These are phyloP conservation scores for Psilocybe cubensis DNA, from an alignment of 768 basidiomycete species.

Conservation along the genomic window DNA sequence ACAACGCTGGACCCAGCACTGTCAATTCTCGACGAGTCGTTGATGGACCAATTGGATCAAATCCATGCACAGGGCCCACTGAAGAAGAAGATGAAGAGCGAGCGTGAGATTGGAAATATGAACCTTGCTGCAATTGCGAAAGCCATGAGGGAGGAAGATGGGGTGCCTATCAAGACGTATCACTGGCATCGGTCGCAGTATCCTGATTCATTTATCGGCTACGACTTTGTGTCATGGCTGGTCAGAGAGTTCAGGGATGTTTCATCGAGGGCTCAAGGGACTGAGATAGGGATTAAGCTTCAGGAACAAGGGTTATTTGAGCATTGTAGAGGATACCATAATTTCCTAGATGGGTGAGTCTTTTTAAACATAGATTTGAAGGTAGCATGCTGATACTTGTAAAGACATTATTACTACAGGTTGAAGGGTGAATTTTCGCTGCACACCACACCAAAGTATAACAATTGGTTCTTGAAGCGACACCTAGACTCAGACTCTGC, in stretches of 20 bases:
- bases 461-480: constrained; percentile 68
- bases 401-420: constrained; percentile 88
- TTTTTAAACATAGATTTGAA: background rate
- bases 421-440: constrained; percentile 77
- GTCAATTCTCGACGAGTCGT: constrained; percentile 76
- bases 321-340: constrained; percentile 78
- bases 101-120: constrained; percentile 72
- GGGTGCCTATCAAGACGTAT: constrained; percentile 81
- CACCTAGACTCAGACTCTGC: constrained; percentile 49
- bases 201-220: constrained; percentile 85
- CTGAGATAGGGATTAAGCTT: constrained; percentile 77
- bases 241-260: constrained; percentile 92
- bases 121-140: constrained; percentile 68
- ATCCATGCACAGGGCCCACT: constrained; percentile 77
- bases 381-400: background rate
- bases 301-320: constrained; percentile 85
- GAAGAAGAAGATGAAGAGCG: constrained; percentile 81
- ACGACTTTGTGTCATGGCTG: constrained; percentile 90
- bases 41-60: constrained; percentile 82
- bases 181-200: constrained; percentile 81
- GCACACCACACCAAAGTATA: constrained; percentile 60
- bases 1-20: constrained; percentile 85
- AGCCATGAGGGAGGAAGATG: constrained; percentile 85
- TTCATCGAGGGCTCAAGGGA: constrained; percentile 76
- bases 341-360: constrained; percentile 85